A percentile compares a stretch with the other conserved stretches of the same genome.
These are phyloP conservation scores for Paramecium pentaurelia DNA, from an alignment of 73 alveolate genomes.

Conservation along the genomic window DNA sequence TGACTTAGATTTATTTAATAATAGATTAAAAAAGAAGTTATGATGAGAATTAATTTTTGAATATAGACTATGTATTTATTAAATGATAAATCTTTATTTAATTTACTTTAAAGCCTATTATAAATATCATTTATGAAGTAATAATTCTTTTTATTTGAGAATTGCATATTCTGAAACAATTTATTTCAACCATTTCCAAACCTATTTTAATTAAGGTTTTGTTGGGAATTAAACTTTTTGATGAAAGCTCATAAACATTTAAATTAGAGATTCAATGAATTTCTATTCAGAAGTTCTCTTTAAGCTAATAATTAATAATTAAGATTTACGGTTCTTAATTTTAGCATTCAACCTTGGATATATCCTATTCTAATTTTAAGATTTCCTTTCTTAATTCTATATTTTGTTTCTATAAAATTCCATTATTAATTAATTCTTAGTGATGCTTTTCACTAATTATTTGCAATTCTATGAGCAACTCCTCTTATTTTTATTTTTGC, in stretches of 20 bases:
- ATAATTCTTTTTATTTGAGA: neutral
- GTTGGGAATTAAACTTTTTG: neutral
- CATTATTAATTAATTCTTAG: neutral
- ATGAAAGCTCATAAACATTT: neutral
- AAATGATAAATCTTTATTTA: neutral
- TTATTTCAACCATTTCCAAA: neutral
- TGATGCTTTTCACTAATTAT: neutral
- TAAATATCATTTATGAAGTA: neutral
- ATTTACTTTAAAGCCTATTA: neutral
- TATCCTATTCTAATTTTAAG: neutral
- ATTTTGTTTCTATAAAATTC: neutral
- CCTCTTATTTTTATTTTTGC: neutral
- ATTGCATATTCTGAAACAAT: neutral
- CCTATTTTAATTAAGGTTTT: neutral
- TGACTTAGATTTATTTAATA: neutral
- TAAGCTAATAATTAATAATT: neutral
- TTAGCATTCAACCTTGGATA: neutral
- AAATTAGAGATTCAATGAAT: neutral
- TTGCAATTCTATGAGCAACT: neutral
- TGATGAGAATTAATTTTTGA: neutral
- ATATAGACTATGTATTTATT: neutral
- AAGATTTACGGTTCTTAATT: neutral
- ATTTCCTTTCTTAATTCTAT: neutral
- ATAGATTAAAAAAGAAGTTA: neutral
- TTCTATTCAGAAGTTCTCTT: neutral